phyloP scores from a whole-genome alignment of 345 rosid species.

The Atalantia buxifolia region DNA sequence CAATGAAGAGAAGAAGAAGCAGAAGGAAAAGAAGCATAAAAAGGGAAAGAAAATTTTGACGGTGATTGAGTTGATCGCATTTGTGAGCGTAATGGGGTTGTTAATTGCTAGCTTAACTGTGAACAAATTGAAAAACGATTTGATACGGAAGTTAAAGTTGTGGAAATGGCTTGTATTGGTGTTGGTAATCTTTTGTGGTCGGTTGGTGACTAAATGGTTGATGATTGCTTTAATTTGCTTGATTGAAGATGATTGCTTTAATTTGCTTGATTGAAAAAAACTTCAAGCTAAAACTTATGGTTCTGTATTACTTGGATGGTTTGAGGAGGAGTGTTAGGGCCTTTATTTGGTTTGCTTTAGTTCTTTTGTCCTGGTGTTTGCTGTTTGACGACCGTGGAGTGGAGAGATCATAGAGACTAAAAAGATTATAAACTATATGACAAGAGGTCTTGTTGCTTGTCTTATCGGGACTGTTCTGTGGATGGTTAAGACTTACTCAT shows the following conservation, averaged over 20 bases:
- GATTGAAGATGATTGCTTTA: too few relatives aligned
- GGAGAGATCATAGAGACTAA: too few relatives aligned
- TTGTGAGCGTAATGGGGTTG: slow-evolving; percentile 24
- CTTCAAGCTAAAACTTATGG: slow-evolving; percentile 55
- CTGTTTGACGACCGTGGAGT: too few relatives aligned
- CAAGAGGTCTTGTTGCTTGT: slow-evolving; percentile 37
- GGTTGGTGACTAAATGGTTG: slow-evolving; percentile 44
- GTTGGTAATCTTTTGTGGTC: slow-evolving; percentile 45
- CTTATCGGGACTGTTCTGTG: slow-evolving; percentile 47
- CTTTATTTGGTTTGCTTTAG: too few relatives aligned
- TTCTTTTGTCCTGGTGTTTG: too few relatives aligned
- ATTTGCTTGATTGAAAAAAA: too few relatives aligned
- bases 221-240: slow-evolving; percentile 42
- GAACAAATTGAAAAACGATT: slow-evolving; percentile 17
- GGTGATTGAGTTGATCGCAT: slow-evolving; percentile 25
- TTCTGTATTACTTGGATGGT: slow-evolving; percentile 9
- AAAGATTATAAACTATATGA: slow-evolving; percentile 7
- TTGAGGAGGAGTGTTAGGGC: too few relatives aligned
- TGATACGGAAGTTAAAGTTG: slow-evolving; percentile 39
- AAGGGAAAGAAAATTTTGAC: slow-evolving; percentile 22
- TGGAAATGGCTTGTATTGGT: slow-evolving; percentile 60
- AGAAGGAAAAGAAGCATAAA: slow-evolving; percentile 39
- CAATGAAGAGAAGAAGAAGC: slow-evolving; percentile 33
- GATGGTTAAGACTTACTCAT: slow-evolving; percentile 44
- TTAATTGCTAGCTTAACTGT: slow-evolving; percentile 37